phyloP scores from a whole-genome alignment of 257 asterid genomes.

The Striga asiatica region DNA sequence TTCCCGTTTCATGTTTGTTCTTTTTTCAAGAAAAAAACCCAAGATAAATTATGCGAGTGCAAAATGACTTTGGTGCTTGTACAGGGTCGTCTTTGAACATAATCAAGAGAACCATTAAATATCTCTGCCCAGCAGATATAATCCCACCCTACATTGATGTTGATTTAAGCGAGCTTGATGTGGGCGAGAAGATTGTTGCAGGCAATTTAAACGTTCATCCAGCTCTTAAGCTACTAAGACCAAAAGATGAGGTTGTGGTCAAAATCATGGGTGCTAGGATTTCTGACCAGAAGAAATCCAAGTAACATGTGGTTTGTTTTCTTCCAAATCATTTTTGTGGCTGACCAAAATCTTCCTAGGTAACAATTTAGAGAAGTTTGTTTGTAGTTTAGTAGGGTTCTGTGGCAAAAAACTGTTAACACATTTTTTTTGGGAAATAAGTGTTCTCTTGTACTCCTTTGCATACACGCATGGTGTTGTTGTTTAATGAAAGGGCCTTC shows the following conservation, averaged over 20 bases:
- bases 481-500: too few relatives aligned
- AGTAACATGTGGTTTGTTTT: background rate
- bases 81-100: slow-evolving; percentile 70
- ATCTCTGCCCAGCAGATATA: slow-evolving; percentile 77
- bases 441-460: too few relatives aligned
- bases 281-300: slow-evolving; percentile 24
- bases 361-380: background rate
- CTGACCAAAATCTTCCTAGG: slow-evolving; percentile 10
- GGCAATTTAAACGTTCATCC: slow-evolving; percentile 86
- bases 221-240: slow-evolving; percentile 49
- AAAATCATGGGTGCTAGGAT: slow-evolving; percentile 26
- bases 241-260: slow-evolving; percentile 23
- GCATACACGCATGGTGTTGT: too few relatives aligned
- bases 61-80: slow-evolving; percentile 5
- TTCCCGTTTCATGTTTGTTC: background rate
- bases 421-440: too few relatives aligned
- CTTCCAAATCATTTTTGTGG: background rate
- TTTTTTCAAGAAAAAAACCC: background rate
- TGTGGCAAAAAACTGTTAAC: too few relatives aligned
- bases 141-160: slow-evolving; percentile 85
- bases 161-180: slow-evolving; percentile 81
- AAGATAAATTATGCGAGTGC: too few relatives aligned
- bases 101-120: slow-evolving; percentile 73
- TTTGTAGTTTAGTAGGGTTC: background rate
- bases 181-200: slow-evolving; percentile 64